Percentiles rank a stretch among this genome's conserved stretches.
phyloP scores from a whole-genome alignment of 2,329 filamentous ascomycete genomes.

The Trichophyton mentagrophytes region DNA sequence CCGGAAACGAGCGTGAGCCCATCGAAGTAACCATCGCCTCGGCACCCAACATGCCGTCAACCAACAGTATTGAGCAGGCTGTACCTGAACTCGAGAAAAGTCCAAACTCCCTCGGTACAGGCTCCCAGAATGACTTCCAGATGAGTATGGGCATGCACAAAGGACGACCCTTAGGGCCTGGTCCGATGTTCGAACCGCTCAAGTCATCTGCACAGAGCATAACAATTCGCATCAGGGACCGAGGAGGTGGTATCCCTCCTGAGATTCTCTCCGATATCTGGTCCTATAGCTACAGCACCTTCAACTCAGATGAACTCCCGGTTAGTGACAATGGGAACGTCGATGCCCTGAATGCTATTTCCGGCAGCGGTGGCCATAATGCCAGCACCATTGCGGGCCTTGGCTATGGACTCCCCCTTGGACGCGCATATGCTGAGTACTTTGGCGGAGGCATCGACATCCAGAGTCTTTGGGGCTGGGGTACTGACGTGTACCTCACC shows the following conservation, averaged over 20 bases:
- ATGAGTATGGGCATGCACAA: slow-evolving; percentile 20
- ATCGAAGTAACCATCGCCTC: slow-evolving; percentile 86
- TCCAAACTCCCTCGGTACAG: slow-evolving; percentile 12
- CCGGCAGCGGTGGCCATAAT: slow-evolving; percentile 51
- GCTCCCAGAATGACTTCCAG: slow-evolving; percentile 21
- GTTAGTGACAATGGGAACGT: slow-evolving; percentile 40
- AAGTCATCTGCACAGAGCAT: slow-evolving; percentile 57
- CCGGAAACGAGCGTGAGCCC: slow-evolving; percentile 62
- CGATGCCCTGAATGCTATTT: slow-evolving; percentile 64
- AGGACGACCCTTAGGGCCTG: slow-evolving; percentile 14
- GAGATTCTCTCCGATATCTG: slow-evolving; percentile 78
- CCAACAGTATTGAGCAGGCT: slow-evolving; percentile 14
- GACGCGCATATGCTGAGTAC: slow-evolving; percentile 90
- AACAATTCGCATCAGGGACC: slow-evolving; percentile 87
- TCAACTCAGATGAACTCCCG: slow-evolving; percentile 52
- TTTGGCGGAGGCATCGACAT: slow-evolving; percentile 91
- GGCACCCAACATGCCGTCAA: slow-evolving; percentile 39
- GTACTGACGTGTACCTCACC: slow-evolving; percentile 54
- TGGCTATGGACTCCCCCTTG: slow-evolving; percentile 82
- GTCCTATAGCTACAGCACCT: slow-evolving; percentile 96
- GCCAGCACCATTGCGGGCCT: slow-evolving; percentile 79
- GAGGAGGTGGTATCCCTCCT: slow-evolving; percentile 83
- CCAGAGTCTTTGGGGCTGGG: slow-evolving; percentile 95
- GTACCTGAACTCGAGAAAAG: slow-evolving; percentile 36
- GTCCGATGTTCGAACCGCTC: slow-evolving; percentile 20